Evolutionary conservation across 441 rosid species (phyloP), one percentile per base, ranked within the genome.

Genomic region (Kokia cookei): DNA sequence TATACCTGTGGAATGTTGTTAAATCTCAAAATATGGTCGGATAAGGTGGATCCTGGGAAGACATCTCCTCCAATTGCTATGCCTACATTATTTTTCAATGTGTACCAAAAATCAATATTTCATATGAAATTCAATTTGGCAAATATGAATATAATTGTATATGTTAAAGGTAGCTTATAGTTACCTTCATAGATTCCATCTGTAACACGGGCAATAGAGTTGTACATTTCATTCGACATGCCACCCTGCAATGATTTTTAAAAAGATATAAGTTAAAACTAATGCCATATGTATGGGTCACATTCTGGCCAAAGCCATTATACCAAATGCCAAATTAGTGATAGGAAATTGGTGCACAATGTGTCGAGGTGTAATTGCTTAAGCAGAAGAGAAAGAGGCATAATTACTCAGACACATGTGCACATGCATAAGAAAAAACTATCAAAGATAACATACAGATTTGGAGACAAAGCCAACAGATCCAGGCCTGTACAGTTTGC

Each of bases 41-140:
- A 94, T 69, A 94, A 89, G 37, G 99, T 94, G 54, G 99, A 94
- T 59, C 97, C 97, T 0, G 97, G 98, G 86, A 93, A 94, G 74
- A 93, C 99, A 83, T 94, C 99, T 75, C 99, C 99, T 83, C 97
- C 98, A 77, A 93, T 94, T 66, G 97, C 99, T 83, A 94, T 90
- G 73, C 99, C 99, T 94, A 65, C 26, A 65, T 17, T 24, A 82
- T 70, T 82, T 73, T 48, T 63, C 71, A 79, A 70, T 73, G 74
- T 13, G 50, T 55, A 65, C 69, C 60, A 79, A 19, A 61, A 24
- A 37, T 40, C 72, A 55, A 19, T 17, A 58, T 51, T 74, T 29
- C 63, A 62, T 42, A 74, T n/a, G 45, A 53, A 19, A 73, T 48
- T 63, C 47, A 45, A 73, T 37, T 24, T 69, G 60, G 26, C 55